Evolutionary conservation across 2,329 filamentous ascomycete species (phyloP).

Genomic region (Aureobasidium musti): DNA sequence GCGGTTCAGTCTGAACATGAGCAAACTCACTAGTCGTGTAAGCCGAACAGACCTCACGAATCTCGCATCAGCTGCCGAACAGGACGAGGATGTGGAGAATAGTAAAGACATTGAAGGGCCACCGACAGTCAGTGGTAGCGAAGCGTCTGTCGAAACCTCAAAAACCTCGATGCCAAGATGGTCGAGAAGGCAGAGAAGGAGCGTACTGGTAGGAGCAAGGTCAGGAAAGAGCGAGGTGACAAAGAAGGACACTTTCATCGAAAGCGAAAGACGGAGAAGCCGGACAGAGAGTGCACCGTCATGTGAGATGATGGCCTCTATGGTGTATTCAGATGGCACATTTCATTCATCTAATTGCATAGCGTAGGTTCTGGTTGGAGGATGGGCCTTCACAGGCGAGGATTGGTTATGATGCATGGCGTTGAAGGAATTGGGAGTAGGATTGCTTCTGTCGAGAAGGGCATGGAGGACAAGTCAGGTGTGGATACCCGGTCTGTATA

Average conservation of each 20-base stretch:
- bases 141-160: slow-evolving; percentile 26
- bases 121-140: slow-evolving; percentile 17
- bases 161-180: slow-evolving; percentile 26
- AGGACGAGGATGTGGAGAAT: slow-evolving; percentile 7
- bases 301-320: slow-evolving; percentile 28
- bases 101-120: slow-evolving; percentile 12
- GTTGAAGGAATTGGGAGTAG: not conserved
- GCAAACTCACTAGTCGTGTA: slow-evolving; percentile 37
- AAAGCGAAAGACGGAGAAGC: slow-evolving; percentile 31
- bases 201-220: slow-evolving; percentile 21
- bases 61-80: slow-evolving; percentile 9
- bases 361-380: slow-evolving; percentile 14
- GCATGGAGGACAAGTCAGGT: not conserved
- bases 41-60: slow-evolving; percentile 25
- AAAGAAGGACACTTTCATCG: slow-evolving; percentile 28
- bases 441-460: not conserved
- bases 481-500: slow-evolving; percentile 14
- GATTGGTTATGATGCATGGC: slow-evolving; percentile 11
- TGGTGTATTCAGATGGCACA: not conserved
- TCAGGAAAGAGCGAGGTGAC: slow-evolving; percentile 22
- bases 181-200: slow-evolving; percentile 23
- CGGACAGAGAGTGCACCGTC: slow-evolving; percentile 31
- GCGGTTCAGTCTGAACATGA: slow-evolving; percentile 48
- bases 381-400: not conserved
- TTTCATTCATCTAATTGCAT: slow-evolving; percentile 24